Base-by-base conservation (phyloP, 805 yeast genomes). In the Yamadazyma sp. region DNA sequence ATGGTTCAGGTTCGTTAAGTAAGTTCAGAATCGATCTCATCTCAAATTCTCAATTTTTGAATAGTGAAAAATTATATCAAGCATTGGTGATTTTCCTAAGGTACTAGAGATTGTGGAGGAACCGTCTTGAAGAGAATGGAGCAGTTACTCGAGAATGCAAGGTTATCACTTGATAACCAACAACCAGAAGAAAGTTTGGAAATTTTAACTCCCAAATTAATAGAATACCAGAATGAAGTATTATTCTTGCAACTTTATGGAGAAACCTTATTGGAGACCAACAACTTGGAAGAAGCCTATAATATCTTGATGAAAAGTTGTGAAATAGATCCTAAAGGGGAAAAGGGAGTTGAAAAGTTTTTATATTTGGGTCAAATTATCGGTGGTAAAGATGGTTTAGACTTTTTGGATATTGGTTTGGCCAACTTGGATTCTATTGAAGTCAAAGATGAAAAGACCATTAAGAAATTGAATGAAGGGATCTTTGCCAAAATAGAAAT, bases 321-420 rank as follows among this genome's bases (percentile, higher is more conserved):
- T 39, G 76, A 76, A 42, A 43, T 82, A 34, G 97, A 89, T 58
- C 79, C 83, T 2, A 56, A 67, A 2, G 96, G 86, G 1, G 43
- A 52, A 2, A 48, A 59, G 28, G 93, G 91, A 1, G 80, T 79
- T 15, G 95, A 86, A 53, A 89, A 88, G 62, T 89, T 85, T 54
- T 71, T 93, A 36, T 87, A 89, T 60, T 64, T 91, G 43, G 98
- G 97, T 2, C 98, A 91, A 63, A 78, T 91, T 34, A 68, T 82
- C 18, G 97, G 97, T 27, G 96, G 95, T 21, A 48, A 44, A 12
- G 83, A 78, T 46, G 98, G 97, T 7, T 53, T 86, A 12, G 56
- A 65, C 8, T 67, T 75, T 48, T 70, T 84, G 40, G 73, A 76
- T 42, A 70, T 69, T 32, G 98, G 95, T 5, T 60, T 82, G 33